Conservation (phyloP, 495 filamentous ascomycete genomes). For the Parathielavia appendiculata region DNA sequence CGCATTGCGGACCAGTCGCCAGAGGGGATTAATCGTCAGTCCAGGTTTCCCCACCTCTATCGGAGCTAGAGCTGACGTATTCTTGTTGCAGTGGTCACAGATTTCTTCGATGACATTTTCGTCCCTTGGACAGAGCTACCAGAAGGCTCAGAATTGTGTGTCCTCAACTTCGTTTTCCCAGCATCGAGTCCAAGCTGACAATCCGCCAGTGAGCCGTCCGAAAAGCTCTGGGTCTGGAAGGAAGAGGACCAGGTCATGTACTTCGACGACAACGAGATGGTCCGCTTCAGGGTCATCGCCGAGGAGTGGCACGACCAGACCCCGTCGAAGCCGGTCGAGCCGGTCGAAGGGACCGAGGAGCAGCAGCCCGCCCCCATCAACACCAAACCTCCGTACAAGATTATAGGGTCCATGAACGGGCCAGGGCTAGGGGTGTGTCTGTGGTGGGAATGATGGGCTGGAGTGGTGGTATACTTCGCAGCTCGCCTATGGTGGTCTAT, state of each 20-base stretch:
- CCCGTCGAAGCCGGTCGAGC: conserved; percentile 59
- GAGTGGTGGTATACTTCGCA: background rate
- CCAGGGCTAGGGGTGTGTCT: conserved; percentile 48
- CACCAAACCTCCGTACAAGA: conserved; percentile 56
- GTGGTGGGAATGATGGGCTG: conserved; percentile 46
- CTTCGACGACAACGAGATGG: conserved; percentile 83
- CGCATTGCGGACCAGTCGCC: conserved; percentile 66
- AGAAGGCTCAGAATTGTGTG: conserved; percentile 69
- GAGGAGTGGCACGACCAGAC: conserved; percentile 88
- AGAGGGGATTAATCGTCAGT: conserved; percentile 69
- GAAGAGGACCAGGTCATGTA: conserved; percentile 66
- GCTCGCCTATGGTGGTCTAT: background rate
- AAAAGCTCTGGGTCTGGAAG: conserved; percentile 78
- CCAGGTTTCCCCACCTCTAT: background rate
- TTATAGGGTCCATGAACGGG: conserved; percentile 57
- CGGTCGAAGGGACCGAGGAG: conserved; percentile 32
- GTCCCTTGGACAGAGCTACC: conserved; percentile 67
- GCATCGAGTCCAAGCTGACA: background rate
- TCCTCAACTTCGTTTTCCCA: background rate
- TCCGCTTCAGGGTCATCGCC: conserved; percentile 73
- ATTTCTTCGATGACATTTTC: conserved; percentile 88
- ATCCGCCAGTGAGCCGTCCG: conserved; percentile 53
- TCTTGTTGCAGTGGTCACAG: conserved; percentile 58
- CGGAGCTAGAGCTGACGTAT: background rate
- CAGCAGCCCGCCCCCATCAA: conserved; percentile 38